Evolutionary conservation across 306 rosid species (phyloP).

Genomic region (Pachyrhizus erosus): DNA sequence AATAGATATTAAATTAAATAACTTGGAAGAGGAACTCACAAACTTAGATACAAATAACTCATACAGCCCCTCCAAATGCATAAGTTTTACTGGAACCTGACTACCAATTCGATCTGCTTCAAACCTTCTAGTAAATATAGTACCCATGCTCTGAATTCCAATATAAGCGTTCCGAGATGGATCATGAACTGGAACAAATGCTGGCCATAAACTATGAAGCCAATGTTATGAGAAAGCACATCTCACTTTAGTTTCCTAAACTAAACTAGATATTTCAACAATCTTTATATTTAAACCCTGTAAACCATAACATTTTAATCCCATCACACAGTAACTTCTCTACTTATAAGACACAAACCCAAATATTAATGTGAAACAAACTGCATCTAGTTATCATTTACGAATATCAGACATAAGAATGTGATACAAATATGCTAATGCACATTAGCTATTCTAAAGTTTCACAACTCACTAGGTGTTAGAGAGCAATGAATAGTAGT

Average conservation of each 20-base stretch:
- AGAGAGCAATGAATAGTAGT: constrained; percentile 29
- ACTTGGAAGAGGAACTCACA: constrained; percentile 63
- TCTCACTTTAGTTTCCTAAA: constrained; percentile 26
- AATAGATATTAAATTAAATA: constrained; percentile 33
- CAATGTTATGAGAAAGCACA: constrained; percentile 45
- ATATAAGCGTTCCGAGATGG: constrained; percentile 94
- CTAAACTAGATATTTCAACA: constrained; percentile 26
- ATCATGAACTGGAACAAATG: constrained; percentile 95
- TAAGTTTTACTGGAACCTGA: constrained; percentile 88
- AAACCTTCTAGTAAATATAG: constrained; percentile 94
- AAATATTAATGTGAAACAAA: constrained; percentile 30
- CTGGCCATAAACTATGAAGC: constrained; percentile 88
- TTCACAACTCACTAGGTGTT: constrained; percentile 32
- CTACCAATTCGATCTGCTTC: constrained; percentile 90
- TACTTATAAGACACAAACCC: neutral
- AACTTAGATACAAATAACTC: constrained; percentile 93
- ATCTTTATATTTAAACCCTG: neutral
- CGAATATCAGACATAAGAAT: constrained; percentile 7
- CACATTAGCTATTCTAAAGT: constrained; percentile 13
- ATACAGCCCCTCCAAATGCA: constrained; percentile 96
- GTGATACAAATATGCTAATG: neutral
- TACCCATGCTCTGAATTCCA: constrained; percentile 98
- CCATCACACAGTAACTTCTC: neutral
- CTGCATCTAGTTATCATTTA: constrained; percentile 14
- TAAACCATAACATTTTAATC: constrained; percentile 7